Conservation (phyloP, 2,329 filamentous ascomycete species). For the Ophiosphaerella korrae region DNA sequence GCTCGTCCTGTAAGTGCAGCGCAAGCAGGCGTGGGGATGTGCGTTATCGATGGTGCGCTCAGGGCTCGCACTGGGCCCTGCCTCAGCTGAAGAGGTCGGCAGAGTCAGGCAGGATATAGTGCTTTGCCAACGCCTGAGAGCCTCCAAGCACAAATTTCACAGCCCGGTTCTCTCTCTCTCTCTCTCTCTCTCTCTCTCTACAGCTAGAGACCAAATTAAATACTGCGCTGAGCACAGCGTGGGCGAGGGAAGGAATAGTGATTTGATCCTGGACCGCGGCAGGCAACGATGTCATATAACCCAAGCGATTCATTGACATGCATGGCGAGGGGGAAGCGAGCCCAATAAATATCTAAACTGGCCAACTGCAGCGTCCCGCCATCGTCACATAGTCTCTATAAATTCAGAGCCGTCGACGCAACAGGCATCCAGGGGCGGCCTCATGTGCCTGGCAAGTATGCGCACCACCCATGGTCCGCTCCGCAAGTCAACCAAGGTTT, state of each 20-base stretch:
- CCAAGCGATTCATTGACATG: constrained; percentile 22
- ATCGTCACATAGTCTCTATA: neutral
- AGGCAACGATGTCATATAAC: constrained; percentile 19
- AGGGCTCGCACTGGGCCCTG: constrained; percentile 18
- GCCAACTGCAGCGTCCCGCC: neutral
- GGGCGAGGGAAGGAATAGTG: constrained; percentile 1
- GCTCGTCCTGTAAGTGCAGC: constrained; percentile 12
- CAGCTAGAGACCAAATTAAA: too few relatives aligned
- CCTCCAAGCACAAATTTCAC: too few relatives aligned
- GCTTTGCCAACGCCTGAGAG: too few relatives aligned
- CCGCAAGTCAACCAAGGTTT: constrained; percentile 18
- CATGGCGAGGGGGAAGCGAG: constrained; percentile 14
- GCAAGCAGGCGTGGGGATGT: constrained; percentile 16
- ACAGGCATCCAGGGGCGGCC: neutral
- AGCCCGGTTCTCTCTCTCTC: too few relatives aligned
- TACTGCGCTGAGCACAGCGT: too few relatives aligned
- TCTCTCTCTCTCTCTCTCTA: too few relatives aligned
- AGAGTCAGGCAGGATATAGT: too few relatives aligned
- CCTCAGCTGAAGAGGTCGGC: neutral
- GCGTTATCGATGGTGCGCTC: constrained; percentile 17
- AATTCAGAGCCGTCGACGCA: too few relatives aligned
- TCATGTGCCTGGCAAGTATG: constrained; percentile 16
- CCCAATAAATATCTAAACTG: constrained; percentile 9
- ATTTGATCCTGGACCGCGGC: constrained; percentile 10
- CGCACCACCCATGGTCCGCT: constrained; percentile 20